Base-by-base conservation (phyloP, 192 early-diverging fungal genomes). In the Geranomyces michiganensis region DNA sequence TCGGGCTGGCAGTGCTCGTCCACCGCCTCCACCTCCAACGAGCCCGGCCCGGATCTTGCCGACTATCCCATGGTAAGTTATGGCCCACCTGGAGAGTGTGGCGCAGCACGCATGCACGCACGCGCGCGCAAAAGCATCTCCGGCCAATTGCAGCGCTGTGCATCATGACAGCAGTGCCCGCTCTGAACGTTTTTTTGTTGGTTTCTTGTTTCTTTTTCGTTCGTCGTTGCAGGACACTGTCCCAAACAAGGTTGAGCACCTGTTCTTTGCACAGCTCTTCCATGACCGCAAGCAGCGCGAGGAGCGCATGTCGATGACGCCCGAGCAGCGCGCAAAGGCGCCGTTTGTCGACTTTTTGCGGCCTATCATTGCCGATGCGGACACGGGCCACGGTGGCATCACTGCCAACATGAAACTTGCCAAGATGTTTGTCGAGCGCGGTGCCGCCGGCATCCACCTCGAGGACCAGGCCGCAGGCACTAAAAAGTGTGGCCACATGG, bases 401-500 rank as follows among this genome's bases (percentile, higher is more conserved):
- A 98, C 95, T 8, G 96, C 96, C 67, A 91, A 88, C 77, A 96
- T 96, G 94, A 95, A 96, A 83, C 84, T 96, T 45, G 90, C 93
- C 84, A 96, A 95, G 87, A 93, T 97, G 92, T 93, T 97, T 78
- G 95, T 97, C 65, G 93, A 97, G 82, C 89, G 94, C 53, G 95
- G 95, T 62, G 95, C 95, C 27, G 95, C 95, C 31, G 95, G 94
- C 76, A 93, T 97, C 77, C 95, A 97, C 73, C 76, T 92, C 48
- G 93, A 96, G 80, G 93, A 96, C 83, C 94, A 96, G 79, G 90
- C 92, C 41, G 90, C 96, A 26, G 91, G 93, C 71, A 96, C 94
- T 74, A 98, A 98, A 78, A 98, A 98, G 88, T 98, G 96, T 78
- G 96, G 96, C 21, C 96, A 98, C 81, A 98, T 98, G 96, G 96